Evolutionary conservation across 192 early-diverging fungal genomes (phyloP).

Genomic region (Coemansia sp.): DNA sequence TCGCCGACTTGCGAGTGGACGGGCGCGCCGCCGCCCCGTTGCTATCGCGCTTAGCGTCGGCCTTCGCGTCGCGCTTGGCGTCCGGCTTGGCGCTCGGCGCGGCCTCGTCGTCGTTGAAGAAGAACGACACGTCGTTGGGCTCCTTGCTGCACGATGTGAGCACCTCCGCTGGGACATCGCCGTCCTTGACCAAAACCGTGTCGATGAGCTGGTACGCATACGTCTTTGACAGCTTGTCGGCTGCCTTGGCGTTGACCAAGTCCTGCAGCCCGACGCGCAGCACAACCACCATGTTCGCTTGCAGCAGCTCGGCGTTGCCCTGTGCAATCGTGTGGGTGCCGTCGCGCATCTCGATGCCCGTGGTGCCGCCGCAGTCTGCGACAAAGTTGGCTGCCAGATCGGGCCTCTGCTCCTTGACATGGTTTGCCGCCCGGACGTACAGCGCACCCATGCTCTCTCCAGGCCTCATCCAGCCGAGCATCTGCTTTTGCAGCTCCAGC

Average conservation of each 20-base stretch:
- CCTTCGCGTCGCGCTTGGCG: constrained; percentile 28
- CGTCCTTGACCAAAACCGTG: constrained; percentile 66
- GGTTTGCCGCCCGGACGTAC: constrained; percentile 69
- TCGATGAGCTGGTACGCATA: constrained; percentile 89
- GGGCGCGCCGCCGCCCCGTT: constrained; percentile 16
- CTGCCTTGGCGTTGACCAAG: constrained; percentile 72
- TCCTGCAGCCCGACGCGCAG: constrained; percentile 86
- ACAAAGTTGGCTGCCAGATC: constrained; percentile 87
- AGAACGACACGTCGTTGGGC: constrained; percentile 48
- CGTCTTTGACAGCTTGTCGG: constrained; percentile 71
- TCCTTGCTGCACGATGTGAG: constrained; percentile 39
- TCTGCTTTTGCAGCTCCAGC: constrained; percentile 79
- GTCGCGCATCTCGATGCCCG: constrained; percentile 95
- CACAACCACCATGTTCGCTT: constrained; percentile 85
- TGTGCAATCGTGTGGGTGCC: constrained; percentile 73
- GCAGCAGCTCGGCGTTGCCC: constrained; percentile 71
- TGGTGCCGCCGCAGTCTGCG: constrained; percentile 86
- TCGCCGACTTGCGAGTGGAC: constrained; percentile 63
- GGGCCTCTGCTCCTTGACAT: constrained; percentile 77
- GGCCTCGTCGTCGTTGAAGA: constrained; percentile 58
- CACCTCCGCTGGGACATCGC: constrained; percentile 20
- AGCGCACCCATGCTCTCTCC: constrained; percentile 79
- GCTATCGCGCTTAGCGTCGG: constrained; percentile 18
- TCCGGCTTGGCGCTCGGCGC: constrained; percentile 9
- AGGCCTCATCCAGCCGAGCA: constrained; percentile 70